phyloP scores from a whole-genome alignment of 2,329 filamentous ascomycete species.

The Microascus cirrosus region DNA sequence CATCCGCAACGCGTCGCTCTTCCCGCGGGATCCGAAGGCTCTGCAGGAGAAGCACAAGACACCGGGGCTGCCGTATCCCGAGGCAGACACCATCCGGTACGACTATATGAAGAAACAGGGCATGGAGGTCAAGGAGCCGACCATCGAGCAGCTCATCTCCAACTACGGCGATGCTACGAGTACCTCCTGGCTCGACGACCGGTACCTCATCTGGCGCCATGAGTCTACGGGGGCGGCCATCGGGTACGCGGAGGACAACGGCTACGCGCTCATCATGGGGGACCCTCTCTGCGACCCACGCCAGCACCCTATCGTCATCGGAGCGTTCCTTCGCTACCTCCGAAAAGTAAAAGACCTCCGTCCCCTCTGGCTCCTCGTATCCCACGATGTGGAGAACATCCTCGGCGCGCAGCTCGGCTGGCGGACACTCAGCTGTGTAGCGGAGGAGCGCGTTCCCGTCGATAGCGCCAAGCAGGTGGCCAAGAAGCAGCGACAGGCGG shows the following conservation, averaged over 20 bases:
- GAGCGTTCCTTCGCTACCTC: constrained; percentile 64
- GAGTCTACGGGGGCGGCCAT: constrained; percentile 65
- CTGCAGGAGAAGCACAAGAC: constrained; percentile 48
- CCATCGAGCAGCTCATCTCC: constrained; percentile 80
- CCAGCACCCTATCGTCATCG: constrained; percentile 65
- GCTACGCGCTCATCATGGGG: constrained; percentile 75
- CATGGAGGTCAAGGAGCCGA: constrained; percentile 22
- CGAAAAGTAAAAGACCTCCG: constrained; percentile 59
- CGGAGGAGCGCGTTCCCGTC: constrained; percentile 78
- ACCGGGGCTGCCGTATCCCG: constrained; percentile 66
- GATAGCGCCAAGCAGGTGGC: constrained; percentile 53
- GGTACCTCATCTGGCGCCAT: constrained; percentile 83
- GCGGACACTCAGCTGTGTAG: constrained; percentile 79
- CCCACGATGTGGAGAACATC: constrained; percentile 64
- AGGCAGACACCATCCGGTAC: constrained; percentile 63
- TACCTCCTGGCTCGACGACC: constrained; percentile 84
- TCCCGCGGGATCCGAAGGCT: constrained; percentile 80
- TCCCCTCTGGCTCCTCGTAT: constrained; percentile 84
- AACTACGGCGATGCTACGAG: constrained; percentile 94
- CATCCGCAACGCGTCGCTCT: constrained; percentile 78
- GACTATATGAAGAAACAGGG: constrained; percentile 21
- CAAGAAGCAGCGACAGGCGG: constrained; percentile 68
- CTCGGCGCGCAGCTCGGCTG: constrained; percentile 72
- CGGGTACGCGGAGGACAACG: constrained; percentile 66
- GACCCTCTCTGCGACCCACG: constrained; percentile 73